A percentile compares a stretch with the other conserved stretches of the same genome.
Evolutionary conservation across 352 stramenopile species (phyloP).

Genomic region (Phytophthora lateralis): DNA sequence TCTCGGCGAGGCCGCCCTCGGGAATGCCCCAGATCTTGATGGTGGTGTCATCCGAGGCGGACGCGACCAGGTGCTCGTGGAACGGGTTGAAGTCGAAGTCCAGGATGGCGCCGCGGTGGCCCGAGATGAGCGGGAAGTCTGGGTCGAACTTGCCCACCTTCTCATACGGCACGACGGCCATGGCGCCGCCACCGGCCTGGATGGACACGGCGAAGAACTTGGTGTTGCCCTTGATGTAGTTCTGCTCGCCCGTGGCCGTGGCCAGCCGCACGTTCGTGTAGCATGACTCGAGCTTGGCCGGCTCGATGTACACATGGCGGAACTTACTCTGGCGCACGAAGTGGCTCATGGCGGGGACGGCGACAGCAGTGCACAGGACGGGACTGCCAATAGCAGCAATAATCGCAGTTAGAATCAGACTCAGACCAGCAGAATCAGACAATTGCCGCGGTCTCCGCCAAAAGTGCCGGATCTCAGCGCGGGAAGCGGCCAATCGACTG

Average conservation of each 20-base stretch:
- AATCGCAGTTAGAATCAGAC: neutral
- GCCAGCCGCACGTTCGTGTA: constrained; percentile 94
- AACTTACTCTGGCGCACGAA: constrained; percentile 98
- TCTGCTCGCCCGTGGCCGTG: constrained; percentile 98
- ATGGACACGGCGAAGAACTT: constrained; percentile 99
- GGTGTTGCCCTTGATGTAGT: constrained; percentile 99
- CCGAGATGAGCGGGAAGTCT: constrained; percentile 94
- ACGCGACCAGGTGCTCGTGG: constrained; percentile 96
- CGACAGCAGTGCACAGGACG: neutral
- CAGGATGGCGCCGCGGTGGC: constrained; percentile 95
- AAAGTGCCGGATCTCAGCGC: no score
- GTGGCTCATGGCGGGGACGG: constrained; percentile 81
- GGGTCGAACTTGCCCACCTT: constrained; percentile 95
- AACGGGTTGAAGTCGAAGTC: constrained; percentile 99
- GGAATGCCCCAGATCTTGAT: constrained; percentile 98
- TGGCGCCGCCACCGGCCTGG: constrained; percentile 85
- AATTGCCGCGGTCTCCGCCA: no score
- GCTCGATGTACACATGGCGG: constrained; percentile 98
- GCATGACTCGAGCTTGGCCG: constrained; percentile 93
- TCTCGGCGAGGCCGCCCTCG: constrained; percentile 93
- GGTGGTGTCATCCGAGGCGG: constrained; percentile 96
- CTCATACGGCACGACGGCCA: constrained; percentile 95
- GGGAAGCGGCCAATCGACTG: neutral
- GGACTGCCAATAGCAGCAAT: constrained; percentile 7
- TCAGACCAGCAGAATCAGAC: no score